Evolutionary conservation across 106 monocot genomes (phyloP).

Genomic region (Allium cepa): DNA sequence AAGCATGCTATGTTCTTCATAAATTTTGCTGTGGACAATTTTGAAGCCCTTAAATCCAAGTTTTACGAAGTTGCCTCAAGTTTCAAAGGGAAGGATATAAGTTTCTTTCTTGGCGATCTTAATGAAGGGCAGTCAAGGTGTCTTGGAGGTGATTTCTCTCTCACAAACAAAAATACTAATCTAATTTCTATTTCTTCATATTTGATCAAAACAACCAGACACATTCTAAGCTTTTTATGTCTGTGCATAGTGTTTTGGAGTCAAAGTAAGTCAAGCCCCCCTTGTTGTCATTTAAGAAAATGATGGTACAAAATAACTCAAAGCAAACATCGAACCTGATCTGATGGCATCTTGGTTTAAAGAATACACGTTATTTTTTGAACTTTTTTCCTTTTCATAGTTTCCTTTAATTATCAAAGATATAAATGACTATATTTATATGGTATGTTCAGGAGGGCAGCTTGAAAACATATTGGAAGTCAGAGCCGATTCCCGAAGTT

Average conservation of each 20-base stretch:
- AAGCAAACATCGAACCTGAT: constrained; percentile 53
- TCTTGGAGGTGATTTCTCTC: constrained; percentile 53
- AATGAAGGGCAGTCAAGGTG: constrained; percentile 33
- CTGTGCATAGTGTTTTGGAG: constrained; percentile 57
- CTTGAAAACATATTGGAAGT: constrained; percentile 50
- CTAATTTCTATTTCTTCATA: not conserved
- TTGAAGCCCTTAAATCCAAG: constrained; percentile 49
- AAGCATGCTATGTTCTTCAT: constrained; percentile 64
- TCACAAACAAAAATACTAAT: not conserved
- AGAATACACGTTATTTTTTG: constrained; percentile 35
- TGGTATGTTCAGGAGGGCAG: constrained; percentile 53
- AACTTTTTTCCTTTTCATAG: not conserved
- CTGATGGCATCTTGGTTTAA: constrained; percentile 62
- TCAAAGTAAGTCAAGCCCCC: constrained; percentile 63
- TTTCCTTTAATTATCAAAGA: not conserved
- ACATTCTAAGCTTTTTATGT: constrained; percentile 2
- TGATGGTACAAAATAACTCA: constrained; percentile 64
- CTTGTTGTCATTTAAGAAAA: constrained; percentile 53
- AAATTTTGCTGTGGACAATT: constrained; percentile 40
- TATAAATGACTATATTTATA: not conserved
- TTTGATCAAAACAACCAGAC: not conserved
- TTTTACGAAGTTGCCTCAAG: constrained; percentile 36
- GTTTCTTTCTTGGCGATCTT: constrained; percentile 71
- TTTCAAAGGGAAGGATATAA: constrained; percentile 46
- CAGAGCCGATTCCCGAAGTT: constrained; percentile 77